phyloP scores from a whole-genome alignment of 2,329 filamentous ascomycete species.

The Talaromyces albobiverticillius region DNA sequence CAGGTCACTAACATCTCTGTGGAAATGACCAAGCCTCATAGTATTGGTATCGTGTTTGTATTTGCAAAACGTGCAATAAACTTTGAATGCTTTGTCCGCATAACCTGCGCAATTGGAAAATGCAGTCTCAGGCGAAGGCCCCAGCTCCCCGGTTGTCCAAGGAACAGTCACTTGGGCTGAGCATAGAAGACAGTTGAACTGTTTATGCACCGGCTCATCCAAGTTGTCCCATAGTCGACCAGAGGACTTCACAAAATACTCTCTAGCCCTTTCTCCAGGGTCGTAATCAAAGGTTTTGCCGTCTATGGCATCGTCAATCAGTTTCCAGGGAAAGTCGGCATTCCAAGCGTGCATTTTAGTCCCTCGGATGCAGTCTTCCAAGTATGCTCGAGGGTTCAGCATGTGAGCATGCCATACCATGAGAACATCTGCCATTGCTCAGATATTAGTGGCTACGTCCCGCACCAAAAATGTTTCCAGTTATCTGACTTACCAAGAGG shows the following conservation, averaged over 20 bases:
- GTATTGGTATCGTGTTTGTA: constrained; percentile 54
- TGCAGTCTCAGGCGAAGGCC: constrained; percentile 20
- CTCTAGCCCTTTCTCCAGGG: constrained; percentile 43
- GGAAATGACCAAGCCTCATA: constrained; percentile 62
- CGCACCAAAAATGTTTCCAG: not conserved
- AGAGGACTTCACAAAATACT: constrained; percentile 49
- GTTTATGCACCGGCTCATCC: constrained; percentile 50
- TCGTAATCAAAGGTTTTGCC: constrained; percentile 56
- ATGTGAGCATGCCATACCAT: constrained; percentile 80
- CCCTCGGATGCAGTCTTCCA: constrained; percentile 68
- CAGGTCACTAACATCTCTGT: constrained; percentile 53
- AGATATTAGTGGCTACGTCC: constrained; percentile 5
- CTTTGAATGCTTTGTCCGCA: constrained; percentile 47
- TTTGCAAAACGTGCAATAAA: constrained; percentile 52
- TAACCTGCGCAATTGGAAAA: constrained; percentile 29
- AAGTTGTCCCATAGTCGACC: constrained; percentile 59
- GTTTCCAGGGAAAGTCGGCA: constrained; percentile 64
- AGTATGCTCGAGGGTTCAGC: constrained; percentile 71
- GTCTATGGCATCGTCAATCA: constrained; percentile 59
- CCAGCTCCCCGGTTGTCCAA: constrained; percentile 54
- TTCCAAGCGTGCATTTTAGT: constrained; percentile 58
- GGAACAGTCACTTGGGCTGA: constrained; percentile 41
- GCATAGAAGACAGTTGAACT: constrained; percentile 58
- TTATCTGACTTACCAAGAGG: constrained; percentile 53
- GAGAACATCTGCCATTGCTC: constrained; percentile 60